Conservation (phyloP, 345 rosid genomes). For the Citrus trifoliata region DNA sequence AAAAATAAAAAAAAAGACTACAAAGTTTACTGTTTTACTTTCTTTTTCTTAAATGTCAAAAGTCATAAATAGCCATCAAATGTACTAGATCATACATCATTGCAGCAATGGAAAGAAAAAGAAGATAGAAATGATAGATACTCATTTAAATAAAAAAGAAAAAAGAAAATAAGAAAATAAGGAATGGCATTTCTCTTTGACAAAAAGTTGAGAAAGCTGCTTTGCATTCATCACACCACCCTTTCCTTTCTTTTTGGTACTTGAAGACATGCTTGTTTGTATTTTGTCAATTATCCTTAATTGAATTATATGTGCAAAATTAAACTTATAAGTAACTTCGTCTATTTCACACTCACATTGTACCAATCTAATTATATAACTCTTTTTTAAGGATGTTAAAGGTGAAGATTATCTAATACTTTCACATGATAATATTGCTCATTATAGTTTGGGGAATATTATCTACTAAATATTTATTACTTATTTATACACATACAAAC, state of each 20-base stretch:
- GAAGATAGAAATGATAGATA: slow-evolving; percentile 5
- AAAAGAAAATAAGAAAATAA: too few species aligned
- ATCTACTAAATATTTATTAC: too few species aligned
- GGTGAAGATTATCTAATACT: too few species aligned
- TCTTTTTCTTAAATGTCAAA: neutral
- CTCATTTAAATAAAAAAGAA: neutral
- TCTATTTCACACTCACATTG: neutral
- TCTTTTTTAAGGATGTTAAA: too few species aligned
- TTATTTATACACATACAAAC: too few species aligned
- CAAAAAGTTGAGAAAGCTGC: slow-evolving; percentile 3
- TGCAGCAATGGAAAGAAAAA: slow-evolving; percentile 16
- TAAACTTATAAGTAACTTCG: neutral
- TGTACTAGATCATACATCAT: slow-evolving; percentile 2
- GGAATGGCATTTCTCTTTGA: neutral
- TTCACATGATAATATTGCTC: neutral
- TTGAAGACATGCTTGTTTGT: neutral
- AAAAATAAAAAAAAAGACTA: too few species aligned
- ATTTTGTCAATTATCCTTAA: neutral
- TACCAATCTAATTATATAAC: too few species aligned
- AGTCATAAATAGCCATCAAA: neutral
- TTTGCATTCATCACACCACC: neutral
- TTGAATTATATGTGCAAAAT: too few species aligned
- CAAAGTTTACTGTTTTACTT: neutral
- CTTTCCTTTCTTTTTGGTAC: neutral
- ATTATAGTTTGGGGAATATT: too few species aligned